Percentiles rank a stretch among this genome's conserved stretches.
These are phyloP conservation scores for Saturnispora serradocipensis DNA, from an alignment of 805 yeast species.

Conservation along the genomic window DNA sequence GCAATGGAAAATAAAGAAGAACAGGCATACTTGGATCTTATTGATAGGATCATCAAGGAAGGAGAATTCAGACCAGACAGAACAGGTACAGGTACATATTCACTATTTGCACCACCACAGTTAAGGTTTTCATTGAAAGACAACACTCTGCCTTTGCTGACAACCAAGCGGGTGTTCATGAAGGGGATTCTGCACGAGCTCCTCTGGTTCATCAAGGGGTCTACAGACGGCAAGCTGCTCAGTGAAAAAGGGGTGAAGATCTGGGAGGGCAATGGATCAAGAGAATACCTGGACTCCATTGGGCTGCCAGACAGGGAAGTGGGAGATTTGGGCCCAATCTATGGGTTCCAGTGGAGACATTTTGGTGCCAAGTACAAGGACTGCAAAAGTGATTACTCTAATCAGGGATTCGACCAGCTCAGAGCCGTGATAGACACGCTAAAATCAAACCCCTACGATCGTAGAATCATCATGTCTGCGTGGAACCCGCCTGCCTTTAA, in stretches of 20 bases:
- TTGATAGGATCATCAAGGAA: conserved; percentile 62
- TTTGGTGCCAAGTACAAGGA: conserved; percentile 90
- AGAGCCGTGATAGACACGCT: conserved; percentile 69
- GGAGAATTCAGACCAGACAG: conserved; percentile 94
- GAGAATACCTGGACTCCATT: conserved; percentile 77
- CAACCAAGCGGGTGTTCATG: conserved; percentile 88
- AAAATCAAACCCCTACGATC: conserved; percentile 84
- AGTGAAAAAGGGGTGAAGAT: conserved; percentile 84
- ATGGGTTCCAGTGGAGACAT: conserved; percentile 99
- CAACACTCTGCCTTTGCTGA: conserved; percentile 75
- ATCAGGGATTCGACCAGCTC: conserved; percentile 87
- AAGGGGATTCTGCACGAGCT: conserved; percentile 84
- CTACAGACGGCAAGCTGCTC: conserved; percentile 76
- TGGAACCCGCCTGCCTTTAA: conserved; percentile 97
- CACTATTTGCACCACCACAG: conserved; percentile 94
- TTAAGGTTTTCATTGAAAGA: conserved; percentile 68
- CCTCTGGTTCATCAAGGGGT: conserved; percentile 86
- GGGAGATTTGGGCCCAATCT: conserved; percentile 97
- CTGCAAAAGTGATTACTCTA: conserved; percentile 79
- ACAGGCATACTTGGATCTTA: conserved; percentile 77
- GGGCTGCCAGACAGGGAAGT: conserved; percentile 76
- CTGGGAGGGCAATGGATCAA: conserved; percentile 98
- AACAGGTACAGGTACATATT: conserved; percentile 93
- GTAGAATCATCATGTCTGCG: conserved; percentile 90
- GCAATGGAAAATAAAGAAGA: conserved; percentile 42